Percentiles rank a stretch among this genome's conserved stretches.
phyloP scores from a whole-genome alignment of 352 stramenopile species.

The Pythium oligandrum region DNA sequence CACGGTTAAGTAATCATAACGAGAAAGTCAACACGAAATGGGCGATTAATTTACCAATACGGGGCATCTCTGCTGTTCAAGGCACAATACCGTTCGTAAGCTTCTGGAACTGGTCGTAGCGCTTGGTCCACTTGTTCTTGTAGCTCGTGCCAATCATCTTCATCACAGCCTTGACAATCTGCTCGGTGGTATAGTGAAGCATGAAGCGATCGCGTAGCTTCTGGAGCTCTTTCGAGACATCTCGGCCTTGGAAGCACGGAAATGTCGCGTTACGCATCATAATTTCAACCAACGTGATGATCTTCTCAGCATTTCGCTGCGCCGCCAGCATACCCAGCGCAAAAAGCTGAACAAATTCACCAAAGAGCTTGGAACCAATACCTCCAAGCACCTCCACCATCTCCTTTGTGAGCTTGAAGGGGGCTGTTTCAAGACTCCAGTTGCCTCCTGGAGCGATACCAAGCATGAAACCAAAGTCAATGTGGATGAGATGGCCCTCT shows the following conservation, averaged over 20 bases:
- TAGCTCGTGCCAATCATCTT: conserved; percentile 91
- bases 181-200: conserved; percentile 42
- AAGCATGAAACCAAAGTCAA: no score
- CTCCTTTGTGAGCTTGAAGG: conserved; percentile 38
- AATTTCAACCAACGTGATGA: conserved; percentile 69
- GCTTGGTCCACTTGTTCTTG: conserved; percentile 89
- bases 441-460: no score
- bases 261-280: conserved; percentile 84
- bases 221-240: conserved; percentile 84
- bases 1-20: background rate
- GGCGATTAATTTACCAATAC: background rate
- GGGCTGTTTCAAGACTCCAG: no score
- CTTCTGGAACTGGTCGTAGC: conserved; percentile 94
- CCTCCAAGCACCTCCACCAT: conserved; percentile 91
- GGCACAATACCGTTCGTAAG: conserved; percentile 86
- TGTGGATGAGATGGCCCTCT: no score
- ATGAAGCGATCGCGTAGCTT: conserved; percentile 69
- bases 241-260: conserved; percentile 74
- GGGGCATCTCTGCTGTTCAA: conserved; percentile 15
- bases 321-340: conserved; percentile 42
- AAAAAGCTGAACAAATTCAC: conserved; percentile 69
- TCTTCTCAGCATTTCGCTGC: conserved; percentile 54
- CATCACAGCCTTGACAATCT: conserved; percentile 69
- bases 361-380: conserved; percentile 46
- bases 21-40: background rate